Evolutionary conservation across 2,329 filamentous ascomycete genomes (phyloP), one percentile per base, ranked within the genome.

Genomic region (Clathrospora elynae): DNA sequence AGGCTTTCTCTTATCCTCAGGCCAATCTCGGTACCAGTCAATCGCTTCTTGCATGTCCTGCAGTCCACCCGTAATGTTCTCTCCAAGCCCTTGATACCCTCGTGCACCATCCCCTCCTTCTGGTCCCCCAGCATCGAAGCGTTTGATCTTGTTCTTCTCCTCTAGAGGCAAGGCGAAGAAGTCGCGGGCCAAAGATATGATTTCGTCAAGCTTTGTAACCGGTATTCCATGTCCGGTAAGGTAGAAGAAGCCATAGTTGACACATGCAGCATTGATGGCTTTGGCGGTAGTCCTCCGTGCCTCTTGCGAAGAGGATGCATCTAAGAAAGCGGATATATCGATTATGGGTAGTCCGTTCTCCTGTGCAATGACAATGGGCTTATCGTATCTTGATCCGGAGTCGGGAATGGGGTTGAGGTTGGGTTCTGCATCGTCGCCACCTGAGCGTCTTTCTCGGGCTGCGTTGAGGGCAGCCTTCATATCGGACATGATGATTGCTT

Each of bases 221-320:
- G 71, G 63, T 13, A 75, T 71, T 9, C 70, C 72, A 50, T 75
- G 72, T 4, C 67, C 68, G 22, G 59, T 70, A 2, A 74, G 66
- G 48, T 74, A 73, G 55, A 75, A 73, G 59, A 74, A 75, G 40
- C 72, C 72, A 37, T 70, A 71, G 30, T 64, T 53, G 11, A 51
- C 50, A 53, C 71, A 74, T 3, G 72, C 72, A 14, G 46, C 28
- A 35, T 66, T 61, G 26, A 72, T 64, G 20, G 69, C 62, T 5
- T 49, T 37, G 2, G 68, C 59, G 8, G 60, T 68, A 32, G 58
- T 49, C 18, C 53, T 19, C 37, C 59, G 57, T 7, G 55, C 35
- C 13, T 51, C 24, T 1, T 35, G n/a, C 3, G 61, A 22, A 2
- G 59, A 53, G 3, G 19, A 3, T 0, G 64, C 39, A 17, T 57